Evolutionary conservation across 2,329 filamentous ascomycete genomes (phyloP), one percentile per base, ranked within the genome.

Genomic region (Phaeosphaeriaceae sp.): DNA sequence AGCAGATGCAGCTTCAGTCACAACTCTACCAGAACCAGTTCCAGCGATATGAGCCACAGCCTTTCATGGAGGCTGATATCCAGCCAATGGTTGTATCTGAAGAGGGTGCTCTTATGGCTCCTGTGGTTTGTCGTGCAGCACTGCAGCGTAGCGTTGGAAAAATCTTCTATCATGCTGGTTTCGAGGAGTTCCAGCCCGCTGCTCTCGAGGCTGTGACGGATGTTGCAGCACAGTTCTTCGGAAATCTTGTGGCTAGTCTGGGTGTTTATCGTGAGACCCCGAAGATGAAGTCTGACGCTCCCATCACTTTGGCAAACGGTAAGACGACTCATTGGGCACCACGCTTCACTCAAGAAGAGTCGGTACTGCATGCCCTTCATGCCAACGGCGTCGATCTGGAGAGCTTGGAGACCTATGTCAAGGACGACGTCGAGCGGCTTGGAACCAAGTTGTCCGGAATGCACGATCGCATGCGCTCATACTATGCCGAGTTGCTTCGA

Each of bases 1-100:
- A 98, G 82, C 95, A 99, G 81, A 99, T 99, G 95, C 95, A 99
- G 80, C 88, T 98, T 54, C 95, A 99, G 77, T 92, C 93, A 52
- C 95, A 97, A 91, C 91, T 97, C 75, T 99, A 99, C 75, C 91
- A 94, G 72, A 99, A 99, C 73, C 95, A 99, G 77, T 99, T 99
- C 71, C 93, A 94, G 65, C 97, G 97, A 79, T 97, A 97, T 74
- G 92, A 97, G 63, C 91, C 91, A 0, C 90, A 94, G 73, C 92
- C 93, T 0, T 97, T 99, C 63, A 81, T 90, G 19, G 95, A 99
- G 79, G 85, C 87, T 44, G 95, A 98, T 72, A 89, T 95, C 53
- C 90, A 93, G 52, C 88, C 93, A n/a, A 91, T 95, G 73, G 94
- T 97, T 55, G 89, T 95, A 55, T 92, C 92, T 40, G 94, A 97